phyloP scores from a whole-genome alignment of 2,329 filamentous ascomycete genomes.

The Rutstroemia sp. region DNA sequence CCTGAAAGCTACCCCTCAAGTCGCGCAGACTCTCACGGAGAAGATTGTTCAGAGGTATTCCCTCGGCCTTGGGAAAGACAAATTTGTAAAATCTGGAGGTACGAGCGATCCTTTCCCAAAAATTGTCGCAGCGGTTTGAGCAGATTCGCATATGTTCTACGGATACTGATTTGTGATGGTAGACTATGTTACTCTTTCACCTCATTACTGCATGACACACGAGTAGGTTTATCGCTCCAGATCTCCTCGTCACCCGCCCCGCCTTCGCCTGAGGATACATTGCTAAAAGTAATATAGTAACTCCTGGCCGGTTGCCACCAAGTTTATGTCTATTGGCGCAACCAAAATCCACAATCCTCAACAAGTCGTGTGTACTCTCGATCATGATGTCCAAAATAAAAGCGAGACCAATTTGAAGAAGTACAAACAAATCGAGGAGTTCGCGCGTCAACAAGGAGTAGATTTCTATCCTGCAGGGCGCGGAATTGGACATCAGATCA shows the following conservation, averaged over 20 bases:
- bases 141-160: neutral
- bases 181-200: conserved; percentile 74
- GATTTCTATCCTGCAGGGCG: conserved; percentile 69
- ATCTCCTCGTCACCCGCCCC: neutral
- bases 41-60: conserved; percentile 85
- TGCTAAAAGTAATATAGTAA: conserved; percentile 58
- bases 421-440: conserved; percentile 73
- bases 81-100: conserved; percentile 61
- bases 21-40: conserved; percentile 75
- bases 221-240: neutral
- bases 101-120: neutral
- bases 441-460: conserved; percentile 71
- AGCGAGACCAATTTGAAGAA: conserved; percentile 73
- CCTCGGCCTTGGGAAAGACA: conserved; percentile 66
- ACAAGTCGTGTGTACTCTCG: conserved; percentile 77
- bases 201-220: conserved; percentile 66
- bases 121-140: neutral
- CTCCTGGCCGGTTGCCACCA: conserved; percentile 63
- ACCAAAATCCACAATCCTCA: conserved; percentile 61
- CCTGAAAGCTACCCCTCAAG: conserved; percentile 32
- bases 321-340: conserved; percentile 79
- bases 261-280: neutral
- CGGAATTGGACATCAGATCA: conserved; percentile 87
- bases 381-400: conserved; percentile 86
- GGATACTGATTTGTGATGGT: neutral